Conservation (phyloP, 805 yeast genomes). For the Yamadazyma scolyti region DNA sequence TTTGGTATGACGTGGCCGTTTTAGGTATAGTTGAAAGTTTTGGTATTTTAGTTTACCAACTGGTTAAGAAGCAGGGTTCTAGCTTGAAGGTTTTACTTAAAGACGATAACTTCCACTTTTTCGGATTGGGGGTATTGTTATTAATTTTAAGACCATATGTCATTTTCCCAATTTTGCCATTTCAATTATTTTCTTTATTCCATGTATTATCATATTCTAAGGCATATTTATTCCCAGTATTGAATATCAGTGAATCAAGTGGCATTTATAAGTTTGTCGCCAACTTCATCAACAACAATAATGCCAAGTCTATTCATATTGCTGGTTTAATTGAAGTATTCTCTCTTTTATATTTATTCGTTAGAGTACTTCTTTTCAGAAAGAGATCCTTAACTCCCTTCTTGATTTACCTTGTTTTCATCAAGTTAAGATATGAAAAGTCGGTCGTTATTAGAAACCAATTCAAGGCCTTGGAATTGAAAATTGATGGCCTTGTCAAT, state of each 20-base stretch:
- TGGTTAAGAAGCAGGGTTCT: constrained; percentile 27
- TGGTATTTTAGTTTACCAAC: constrained; percentile 69
- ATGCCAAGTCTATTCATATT: constrained; percentile 34
- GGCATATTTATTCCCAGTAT: constrained; percentile 61
- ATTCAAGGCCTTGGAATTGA: constrained; percentile 64
- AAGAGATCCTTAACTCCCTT: constrained; percentile 60
- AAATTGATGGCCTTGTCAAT: constrained; percentile 29
- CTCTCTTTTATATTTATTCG: constrained; percentile 42
- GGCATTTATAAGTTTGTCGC: constrained; percentile 37
- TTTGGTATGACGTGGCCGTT: constrained; percentile 57
- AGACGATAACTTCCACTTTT: constrained; percentile 74
- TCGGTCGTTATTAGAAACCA: constrained; percentile 69
- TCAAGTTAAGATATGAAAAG: constrained; percentile 74
- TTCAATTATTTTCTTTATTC: constrained; percentile 72
- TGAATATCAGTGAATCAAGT: constrained; percentile 30
- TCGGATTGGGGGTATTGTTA: constrained; percentile 50
- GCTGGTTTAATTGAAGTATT: constrained; percentile 37
- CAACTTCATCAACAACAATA: constrained; percentile 30
- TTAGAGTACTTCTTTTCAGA: constrained; percentile 58
- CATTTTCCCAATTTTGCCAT: constrained; percentile 66
- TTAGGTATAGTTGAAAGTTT: constrained; percentile 69
- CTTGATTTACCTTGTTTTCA: constrained; percentile 54
- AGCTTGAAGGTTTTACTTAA: constrained; percentile 18
- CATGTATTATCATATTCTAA: constrained; percentile 73
- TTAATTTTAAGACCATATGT: constrained; percentile 53